Percentiles rank a stretch among this genome's conserved stretches.
phyloP scores from a whole-genome alignment of 2,329 filamentous ascomycete species.

The Monosporascus sp. region DNA sequence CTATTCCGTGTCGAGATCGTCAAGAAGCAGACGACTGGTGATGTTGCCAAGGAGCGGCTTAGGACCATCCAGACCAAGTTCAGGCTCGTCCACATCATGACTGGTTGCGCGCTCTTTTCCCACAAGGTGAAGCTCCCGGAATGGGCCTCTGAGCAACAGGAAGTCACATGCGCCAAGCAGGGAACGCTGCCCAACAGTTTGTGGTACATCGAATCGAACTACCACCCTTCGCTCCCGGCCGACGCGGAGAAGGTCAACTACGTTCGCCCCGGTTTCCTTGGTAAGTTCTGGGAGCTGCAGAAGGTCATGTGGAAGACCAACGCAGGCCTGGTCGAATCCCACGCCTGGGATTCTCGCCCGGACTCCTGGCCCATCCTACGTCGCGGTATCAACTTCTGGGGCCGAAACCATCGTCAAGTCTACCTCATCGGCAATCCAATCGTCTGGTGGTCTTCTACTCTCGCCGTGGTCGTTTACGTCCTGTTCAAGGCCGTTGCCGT shows the following conservation, averaged over 20 bases:
- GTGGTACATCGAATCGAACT: slow-evolving; percentile 93
- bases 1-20: slow-evolving; percentile 92
- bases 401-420: slow-evolving; percentile 86
- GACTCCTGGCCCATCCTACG: slow-evolving; percentile 86
- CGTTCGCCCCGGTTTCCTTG: slow-evolving; percentile 86
- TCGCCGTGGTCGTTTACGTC: slow-evolving; percentile 70
- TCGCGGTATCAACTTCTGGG: slow-evolving; percentile 99
- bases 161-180: slow-evolving; percentile 92
- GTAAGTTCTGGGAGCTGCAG: slow-evolving; percentile 96
- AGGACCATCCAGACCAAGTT: slow-evolving; percentile 97
- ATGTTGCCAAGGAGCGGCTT: slow-evolving; percentile 74
- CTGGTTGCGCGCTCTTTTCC: slow-evolving; percentile 90
- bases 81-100: slow-evolving; percentile 92
- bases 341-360: slow-evolving; percentile 96
- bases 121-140: slow-evolving; percentile 98
- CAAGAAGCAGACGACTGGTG: slow-evolving; percentile 77
- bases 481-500: slow-evolving; percentile 83
- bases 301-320: slow-evolving; percentile 99
- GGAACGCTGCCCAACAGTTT: slow-evolving; percentile 93
- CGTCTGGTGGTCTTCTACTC: slow-evolving; percentile 87
- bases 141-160: slow-evolving; percentile 97
- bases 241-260: slow-evolving; percentile 95
- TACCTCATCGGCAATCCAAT: slow-evolving; percentile 94
- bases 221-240: slow-evolving; percentile 69
- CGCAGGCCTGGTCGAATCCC: slow-evolving; percentile 89